Evolutionary conservation across 768 basidiomycete genomes (phyloP).

Genomic region (Auriscalpium orientale): DNA sequence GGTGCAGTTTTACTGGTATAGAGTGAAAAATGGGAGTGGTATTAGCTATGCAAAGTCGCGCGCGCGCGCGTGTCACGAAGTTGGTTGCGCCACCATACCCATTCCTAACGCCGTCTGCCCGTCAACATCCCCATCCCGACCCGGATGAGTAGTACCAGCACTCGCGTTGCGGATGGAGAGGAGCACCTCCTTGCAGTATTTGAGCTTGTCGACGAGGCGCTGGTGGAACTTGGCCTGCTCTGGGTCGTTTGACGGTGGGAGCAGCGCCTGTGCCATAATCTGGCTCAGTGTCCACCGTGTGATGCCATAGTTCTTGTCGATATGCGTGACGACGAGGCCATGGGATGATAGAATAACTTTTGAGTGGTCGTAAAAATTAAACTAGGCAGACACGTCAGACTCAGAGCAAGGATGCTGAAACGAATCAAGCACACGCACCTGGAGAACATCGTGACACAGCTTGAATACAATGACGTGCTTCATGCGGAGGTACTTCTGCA

Average conservation of each 20-base stretch:
- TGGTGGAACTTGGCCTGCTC: constrained; percentile 55
- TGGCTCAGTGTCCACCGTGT: constrained; percentile 66
- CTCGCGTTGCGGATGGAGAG: constrained; percentile 60
- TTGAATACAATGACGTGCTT: constrained; percentile 97
- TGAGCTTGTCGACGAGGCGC: constrained; percentile 69
- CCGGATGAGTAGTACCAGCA: constrained; percentile 11
- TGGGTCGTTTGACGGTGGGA: constrained; percentile 34
- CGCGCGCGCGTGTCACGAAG: no score
- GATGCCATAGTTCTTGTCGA: constrained; percentile 81
- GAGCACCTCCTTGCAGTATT: constrained; percentile 82
- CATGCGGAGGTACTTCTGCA: constrained; percentile 93
- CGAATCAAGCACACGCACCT: constrained; percentile 42
- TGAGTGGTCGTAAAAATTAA: constrained; percentile 98
- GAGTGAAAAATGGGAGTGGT: no score
- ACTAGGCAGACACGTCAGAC: constrained; percentile 40
- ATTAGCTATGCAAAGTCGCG: no score
- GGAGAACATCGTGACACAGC: constrained; percentile 90
- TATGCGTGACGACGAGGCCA: constrained; percentile 77
- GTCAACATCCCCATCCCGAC: no score
- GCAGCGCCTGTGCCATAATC: constrained; percentile 52
- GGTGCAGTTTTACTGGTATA: no score
- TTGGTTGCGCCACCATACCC: no score
- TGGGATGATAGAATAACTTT: constrained; percentile 84
- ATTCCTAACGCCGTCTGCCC: no score
- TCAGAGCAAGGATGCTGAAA: neutral